Base-by-base conservation (phyloP, 2,329 filamentous ascomycete species). In the Fusarium hainanense region DNA sequence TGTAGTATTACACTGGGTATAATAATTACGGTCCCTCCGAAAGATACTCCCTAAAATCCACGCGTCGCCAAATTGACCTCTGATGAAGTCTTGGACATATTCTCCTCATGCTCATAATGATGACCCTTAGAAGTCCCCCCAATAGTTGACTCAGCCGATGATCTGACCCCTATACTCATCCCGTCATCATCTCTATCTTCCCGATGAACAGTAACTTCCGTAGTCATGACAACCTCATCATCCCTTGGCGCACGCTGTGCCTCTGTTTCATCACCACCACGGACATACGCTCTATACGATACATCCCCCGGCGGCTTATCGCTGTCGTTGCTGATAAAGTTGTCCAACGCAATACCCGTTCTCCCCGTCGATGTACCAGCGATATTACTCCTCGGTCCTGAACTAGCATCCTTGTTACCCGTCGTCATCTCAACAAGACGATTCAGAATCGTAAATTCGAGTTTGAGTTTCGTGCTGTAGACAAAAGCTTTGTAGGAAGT, bases 401-500 rank as follows among this genome's bases (percentile, higher is more conserved):
- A 75, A 54, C 72, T 75, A n/a, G 8, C 50, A 30, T 75, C 74
- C 52, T 71, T 75, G 43, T 58, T 72, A 0, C 74, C 72, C 1
- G 74, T 75, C 2, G 74, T 76, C 74, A 76, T 77, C 34, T 79
- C 74, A 7, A 81, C 77, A 4, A 82, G 72, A 12, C 78, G 77
- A 60, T 81, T 82, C 28, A 82, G 77, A 10, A 82, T 81, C 30
- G 77, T 77, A 54, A 81, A 81, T 32, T 82, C 80, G 10, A 81
- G 69, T 66, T 82, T 82, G 55, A 82, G 74, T 66, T 82, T 82
- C 28, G 79, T 69, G 58, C 78, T 78, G 62, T 82, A 82, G 4
- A 79, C 78, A 21, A 79, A 75, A 0, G 74, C 74, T 59, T 81
- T 81, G 71, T 78, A 82, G 8, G 78, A 73, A 0, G 78, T 79